Percentiles rank a stretch among this genome's conserved stretches.
Evolutionary conservation across 2,329 filamentous ascomycete genomes (phyloP).

Genomic region (Nothopassalora personata): DNA sequence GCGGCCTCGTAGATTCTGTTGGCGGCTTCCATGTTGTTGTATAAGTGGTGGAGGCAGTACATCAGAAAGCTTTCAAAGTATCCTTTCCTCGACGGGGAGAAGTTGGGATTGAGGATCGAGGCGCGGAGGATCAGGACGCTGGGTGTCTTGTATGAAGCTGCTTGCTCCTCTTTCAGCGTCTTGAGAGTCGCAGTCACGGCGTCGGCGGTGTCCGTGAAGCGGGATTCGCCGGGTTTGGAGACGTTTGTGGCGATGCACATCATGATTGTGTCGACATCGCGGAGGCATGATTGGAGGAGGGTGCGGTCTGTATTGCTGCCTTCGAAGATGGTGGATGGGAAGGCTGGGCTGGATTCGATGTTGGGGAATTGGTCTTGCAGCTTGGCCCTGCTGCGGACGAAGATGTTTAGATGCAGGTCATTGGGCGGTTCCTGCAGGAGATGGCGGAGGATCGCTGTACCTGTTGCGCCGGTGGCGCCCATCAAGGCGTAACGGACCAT

Average conservation of each 20-base stretch:
- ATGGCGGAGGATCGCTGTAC: conserved; percentile 13
- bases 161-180: not conserved
- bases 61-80: not conserved
- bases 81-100: not conserved
- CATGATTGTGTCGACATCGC: conserved; percentile 24
- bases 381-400: conserved; percentile 21
- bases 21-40: not conserved
- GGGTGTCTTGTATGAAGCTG: conserved; percentile 8
- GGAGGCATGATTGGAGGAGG: conserved; percentile 13
- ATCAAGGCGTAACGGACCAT: conserved; percentile 13
- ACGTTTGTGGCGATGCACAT: conserved; percentile 15
- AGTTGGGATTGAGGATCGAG: conserved; percentile 8
- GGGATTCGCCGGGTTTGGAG: conserved; percentile 14
- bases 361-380: conserved; percentile 18
- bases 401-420: conserved; percentile 21
- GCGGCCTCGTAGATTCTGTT: not conserved
- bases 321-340: conserved; percentile 35
- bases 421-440: conserved; percentile 13
- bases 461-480: conserved; percentile 21
- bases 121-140: conserved; percentile 14
- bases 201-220: conserved; percentile 17
- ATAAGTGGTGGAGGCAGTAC: not conserved
- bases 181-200: conserved; percentile 10
- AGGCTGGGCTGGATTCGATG: conserved; percentile 7
- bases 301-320: conserved; percentile 30